A percentile compares a stretch with the other conserved stretches of the same genome.
These are phyloP conservation scores for Shiraia bambusicola DNA, from an alignment of 2,329 filamentous ascomycete genomes.

Conservation along the genomic window DNA sequence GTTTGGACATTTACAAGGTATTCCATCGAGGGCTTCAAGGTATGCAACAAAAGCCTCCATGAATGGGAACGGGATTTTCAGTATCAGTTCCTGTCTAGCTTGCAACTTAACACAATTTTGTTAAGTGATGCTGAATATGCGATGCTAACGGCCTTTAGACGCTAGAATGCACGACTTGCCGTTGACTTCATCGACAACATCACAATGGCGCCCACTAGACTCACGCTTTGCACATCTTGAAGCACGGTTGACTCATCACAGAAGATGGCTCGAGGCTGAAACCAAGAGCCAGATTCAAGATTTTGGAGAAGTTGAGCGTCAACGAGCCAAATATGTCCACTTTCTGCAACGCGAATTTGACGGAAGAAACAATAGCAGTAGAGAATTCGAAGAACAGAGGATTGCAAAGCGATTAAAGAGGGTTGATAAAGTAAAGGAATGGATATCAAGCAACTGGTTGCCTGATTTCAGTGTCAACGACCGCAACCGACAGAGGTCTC, in stretches of 20 bases:
- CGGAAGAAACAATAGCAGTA: constrained; percentile 3
- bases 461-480: constrained; percentile 10
- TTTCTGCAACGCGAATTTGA: constrained; percentile 19
- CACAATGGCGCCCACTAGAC: constrained; percentile 32
- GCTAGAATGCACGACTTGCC: constrained; percentile 18
- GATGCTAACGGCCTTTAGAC: constrained; percentile 27
- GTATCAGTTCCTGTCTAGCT: not conserved
- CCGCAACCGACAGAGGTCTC: constrained; percentile 9
- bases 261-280: constrained; percentile 30
- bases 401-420: constrained; percentile 26
- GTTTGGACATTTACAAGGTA: constrained; percentile 28
- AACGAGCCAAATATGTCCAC: constrained; percentile 23
- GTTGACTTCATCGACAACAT: constrained; percentile 9
- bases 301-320: constrained; percentile 17
- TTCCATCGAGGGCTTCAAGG: constrained; percentile 26
- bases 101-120: not conserved
- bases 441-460: constrained; percentile 23
- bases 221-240: constrained; percentile 32
- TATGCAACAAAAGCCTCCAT: constrained; percentile 22
- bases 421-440: constrained; percentile 28
- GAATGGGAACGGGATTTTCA: not conserved
- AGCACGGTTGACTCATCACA: constrained; percentile 22
- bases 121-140: not conserved
- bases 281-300: constrained; percentile 17
- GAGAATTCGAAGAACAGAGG: constrained; percentile 20